Base-by-base conservation (phyloP, 2,329 filamentous ascomycete species). In the Alternaria triticimaculans region DNA sequence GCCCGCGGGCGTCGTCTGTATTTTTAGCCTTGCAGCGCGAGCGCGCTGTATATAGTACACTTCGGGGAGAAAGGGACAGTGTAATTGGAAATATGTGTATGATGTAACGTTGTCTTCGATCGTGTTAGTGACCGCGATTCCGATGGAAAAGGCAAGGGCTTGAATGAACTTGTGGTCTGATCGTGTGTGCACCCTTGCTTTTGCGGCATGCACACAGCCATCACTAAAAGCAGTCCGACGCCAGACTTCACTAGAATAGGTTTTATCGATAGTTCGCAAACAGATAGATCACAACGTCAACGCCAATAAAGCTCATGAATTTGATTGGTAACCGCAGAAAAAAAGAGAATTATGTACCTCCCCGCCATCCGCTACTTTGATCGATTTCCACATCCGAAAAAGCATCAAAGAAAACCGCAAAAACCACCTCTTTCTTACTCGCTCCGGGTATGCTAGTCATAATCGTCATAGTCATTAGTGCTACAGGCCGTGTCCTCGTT, bases 391-490 rank as follows among this genome's bases (percentile, higher is more conserved):
- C 50, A 62, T 56, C 43, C 43, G 18, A 46, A 30, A 23, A 60
- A 33, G 45, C 26, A 37, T 23, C 59, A 64, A 63, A 62, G 56
- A 67, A 63, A 67, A 62, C 49, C 12, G 49, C 41, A 69, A 51
- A 65, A 66, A 55, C 58, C 62, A 60, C 60, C 62, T 71, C 72
- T 60, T 60, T 68, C 70, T 68, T 66, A 55, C 65, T 66, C 66
- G 63, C 74, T 73, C 71, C 70, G 64, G 67, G 64, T 72, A 79
- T 78, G 76, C 75, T 77, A 63, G 65, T 77, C 75, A 66, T 80
- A 70, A 67, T 78, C 75, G 58, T 80, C 65, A 76, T 70, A 72
- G 68, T 78, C 76, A 69, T 79, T 69, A 78, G 70, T 75, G 70
- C 65, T 57, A 60, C 61, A 63, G 65, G 64, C 69, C 68, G 54